phyloP scores from a whole-genome alignment of 83 land plant genomes.

The Isoetes engelmannii region DNA sequence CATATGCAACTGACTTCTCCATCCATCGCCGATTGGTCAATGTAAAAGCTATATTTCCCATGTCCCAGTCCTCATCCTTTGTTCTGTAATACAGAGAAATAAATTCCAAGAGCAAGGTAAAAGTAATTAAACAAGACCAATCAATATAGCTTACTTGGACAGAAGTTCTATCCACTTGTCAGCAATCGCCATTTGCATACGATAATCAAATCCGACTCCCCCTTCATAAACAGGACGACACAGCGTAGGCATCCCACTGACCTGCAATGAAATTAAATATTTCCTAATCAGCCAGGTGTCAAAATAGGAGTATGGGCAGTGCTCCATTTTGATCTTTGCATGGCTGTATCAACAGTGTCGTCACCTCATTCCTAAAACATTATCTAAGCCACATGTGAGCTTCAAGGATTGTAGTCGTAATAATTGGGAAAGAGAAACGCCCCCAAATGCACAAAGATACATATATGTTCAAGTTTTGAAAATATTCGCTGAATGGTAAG shows the following conservation, averaged over 20 bases:
- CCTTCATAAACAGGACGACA: constrained; percentile 74
- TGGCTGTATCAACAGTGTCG: no score
- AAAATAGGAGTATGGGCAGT: no score
- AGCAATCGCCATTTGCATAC: constrained; percentile 91
- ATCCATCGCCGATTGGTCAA: constrained; percentile 81
- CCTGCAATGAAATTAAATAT: constrained; percentile 28
- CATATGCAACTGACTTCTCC: constrained; percentile 86
- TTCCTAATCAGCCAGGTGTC: no score
- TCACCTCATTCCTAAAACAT: no score
- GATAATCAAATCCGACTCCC: constrained; percentile 89
- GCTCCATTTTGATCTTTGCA: no score
- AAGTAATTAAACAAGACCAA: not conserved
- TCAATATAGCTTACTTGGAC: constrained; percentile 20
- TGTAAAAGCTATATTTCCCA: constrained; percentile 81
- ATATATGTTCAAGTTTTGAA: no score
- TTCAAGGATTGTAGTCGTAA: no score
- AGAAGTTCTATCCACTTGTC: constrained; percentile 94
- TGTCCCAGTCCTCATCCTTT: constrained; percentile 76
- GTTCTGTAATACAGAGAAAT: constrained; percentile 36
- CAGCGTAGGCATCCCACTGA: constrained; percentile 92
- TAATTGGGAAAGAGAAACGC: no score
- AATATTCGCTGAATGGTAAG: no score
- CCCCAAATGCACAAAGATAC: no score
- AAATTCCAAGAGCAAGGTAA: not conserved
- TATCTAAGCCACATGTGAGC: no score